These are phyloP conservation scores for Aureobasidium sp. DNA, from an alignment of 2,329 filamentous ascomycete species.

Conservation along the genomic window DNA sequence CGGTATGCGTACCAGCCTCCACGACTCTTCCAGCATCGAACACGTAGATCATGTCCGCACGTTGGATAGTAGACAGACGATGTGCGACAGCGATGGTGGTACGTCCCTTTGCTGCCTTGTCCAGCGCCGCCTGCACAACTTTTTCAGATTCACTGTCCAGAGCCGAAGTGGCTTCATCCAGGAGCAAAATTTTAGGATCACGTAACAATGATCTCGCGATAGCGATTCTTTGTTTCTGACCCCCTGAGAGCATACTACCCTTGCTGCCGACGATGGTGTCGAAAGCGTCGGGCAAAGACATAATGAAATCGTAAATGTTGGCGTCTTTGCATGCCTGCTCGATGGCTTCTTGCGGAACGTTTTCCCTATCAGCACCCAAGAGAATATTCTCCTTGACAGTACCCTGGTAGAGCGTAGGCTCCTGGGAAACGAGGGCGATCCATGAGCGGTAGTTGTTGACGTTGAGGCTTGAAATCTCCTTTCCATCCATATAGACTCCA, in stretches of 20 bases:
- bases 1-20: no score
- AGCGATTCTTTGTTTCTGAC: not conserved
- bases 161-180: not conserved
- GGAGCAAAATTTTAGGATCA: not conserved
- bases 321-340: conserved; percentile 31
- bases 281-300: conserved; percentile 26
- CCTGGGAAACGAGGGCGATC: conserved; percentile 36
- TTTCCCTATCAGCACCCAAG: conserved; percentile 20
- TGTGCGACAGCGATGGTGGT: not conserved
- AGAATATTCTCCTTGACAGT: conserved; percentile 35
- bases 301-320: conserved; percentile 38
- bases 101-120: not conserved
- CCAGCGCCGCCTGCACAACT: not conserved
- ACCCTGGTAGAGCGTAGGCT: conserved; percentile 36
- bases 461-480: conserved; percentile 28
- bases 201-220: not conserved
- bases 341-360: conserved; percentile 17
- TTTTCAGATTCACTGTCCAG: not conserved
- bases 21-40: no score
- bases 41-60: not conserved
- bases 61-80: not conserved
- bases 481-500: conserved; percentile 30
- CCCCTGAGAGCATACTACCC: no score
- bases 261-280: not conserved
- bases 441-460: conserved; percentile 27